Evolutionary conservation across 1,284 basidiomycete genomes (phyloP), one percentile per base, ranked within the genome.

Genomic region (Irpex sp.): DNA sequence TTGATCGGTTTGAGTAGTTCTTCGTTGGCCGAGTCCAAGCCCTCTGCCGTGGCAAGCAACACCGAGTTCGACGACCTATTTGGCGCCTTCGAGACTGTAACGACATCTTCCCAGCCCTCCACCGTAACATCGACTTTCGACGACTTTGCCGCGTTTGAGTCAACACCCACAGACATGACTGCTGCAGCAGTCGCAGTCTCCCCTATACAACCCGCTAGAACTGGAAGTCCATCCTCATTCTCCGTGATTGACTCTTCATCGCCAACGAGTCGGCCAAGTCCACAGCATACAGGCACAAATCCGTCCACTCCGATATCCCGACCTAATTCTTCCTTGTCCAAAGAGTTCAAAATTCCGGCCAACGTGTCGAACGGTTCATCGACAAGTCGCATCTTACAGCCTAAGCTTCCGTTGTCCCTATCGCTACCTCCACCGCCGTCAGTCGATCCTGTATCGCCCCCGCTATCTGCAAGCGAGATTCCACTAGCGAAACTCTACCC

Each of bases 211-310:
- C 8, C 47, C n/a, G 9, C 57, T 1, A 57, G 56, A 15, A 19
- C 58, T 5, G 31, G 52, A 8, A 62, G 61, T 31, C 61, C 61
- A 11, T 38, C 57, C 6, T 49, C 60, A 7, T 56, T 65, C 5
- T 60, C 60, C 19, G 26, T 56, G 7, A 26, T 36, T 58, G 17
- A 58, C 31, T 34, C 17, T 51, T 58, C 49, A 52, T 48, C 15
- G 36, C 37, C 60, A 17, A 57, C 52, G 15, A 36, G 15, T 48
- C 44, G 51, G 31, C 21, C 48, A 26, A 21, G 21, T 7, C 31
- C 31, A 15, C 37, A 15, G 48, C 74, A 92, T 96, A 73, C 92
- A 89, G 67, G 88, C 93, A 3, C 90, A 91, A 1, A 87, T 93
- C 73, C 93, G 95, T 70, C 88, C 91, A 1, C 82, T 95, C 65